Evolutionary conservation across 2,329 filamentous ascomycete species (phyloP), one percentile per base, ranked within the genome.

Genomic region (Fusarium graminum): DNA sequence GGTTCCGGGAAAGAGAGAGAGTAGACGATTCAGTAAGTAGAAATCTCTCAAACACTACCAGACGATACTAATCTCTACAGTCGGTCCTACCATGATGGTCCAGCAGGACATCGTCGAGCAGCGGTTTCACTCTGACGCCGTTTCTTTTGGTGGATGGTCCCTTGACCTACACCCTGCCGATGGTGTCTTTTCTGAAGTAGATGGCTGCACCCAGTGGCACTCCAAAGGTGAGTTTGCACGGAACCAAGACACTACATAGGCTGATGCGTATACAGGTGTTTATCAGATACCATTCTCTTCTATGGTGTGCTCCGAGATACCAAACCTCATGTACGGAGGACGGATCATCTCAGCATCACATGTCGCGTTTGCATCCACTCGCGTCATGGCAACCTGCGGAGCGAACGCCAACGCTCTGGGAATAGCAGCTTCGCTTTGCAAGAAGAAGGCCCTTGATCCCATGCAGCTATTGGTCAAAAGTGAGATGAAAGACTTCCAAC

Each of bases 191-290:
- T 61, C 59, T 0, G 59, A 61, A 16, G 59, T 61, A 0, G 57
- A 61, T 11, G 57, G 59, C n/a, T 61, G 59, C 7, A 61, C 59
- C 1, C 59, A 61, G 7, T 61, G 59, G 59, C 59, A 61, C 22
- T 61, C 59, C 16, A 61, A 61, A 25, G 59, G 59, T 61, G 16
- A 17, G 1, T 9, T 28, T 1, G 1, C 7, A 2, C 4, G 0
- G 17, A 0, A 14, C 6, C 0, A 7, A 38, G 7, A 26, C 3
- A 4, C 6, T 8, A 0, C 0, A 7, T 4, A 4, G 3, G 14
- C 29, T 61, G 1, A 61, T 9, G 9, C 3, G 7, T 1, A 10
- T 4, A 0, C 1, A 61, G 58, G 58, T 0, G 56, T 61, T 8
- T 61, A 61, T 11, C 59, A 61, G 36, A 62, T 61, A 11, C 59